Evolutionary conservation across 2,329 filamentous ascomycete species (phyloP), one percentile per base, ranked within the genome.

Genomic region (Corinectria fuckeliana): DNA sequence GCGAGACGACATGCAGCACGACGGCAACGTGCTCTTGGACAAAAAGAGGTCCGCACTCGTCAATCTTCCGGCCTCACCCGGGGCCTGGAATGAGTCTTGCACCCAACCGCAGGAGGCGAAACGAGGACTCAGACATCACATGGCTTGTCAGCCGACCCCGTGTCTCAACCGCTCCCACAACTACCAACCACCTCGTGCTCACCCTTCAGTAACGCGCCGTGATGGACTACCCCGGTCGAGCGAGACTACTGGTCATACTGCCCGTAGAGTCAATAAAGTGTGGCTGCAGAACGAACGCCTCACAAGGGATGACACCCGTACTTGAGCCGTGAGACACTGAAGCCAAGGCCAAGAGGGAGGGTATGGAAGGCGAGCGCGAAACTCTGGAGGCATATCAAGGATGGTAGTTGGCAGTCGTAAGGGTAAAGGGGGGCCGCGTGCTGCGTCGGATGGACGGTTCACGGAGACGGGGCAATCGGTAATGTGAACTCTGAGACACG

Each of bases 141-240:
- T 70, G 68, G 68, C 62, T 62, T 58, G 62, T 70, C 68, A 70
- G 67, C 66, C 64, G 68, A 70, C 67, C 66, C 36, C 51, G 50
- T 48, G 57, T 67, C 58, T 66, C 45, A 64, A 56, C 34, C 56
- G 60, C 60, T 51, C 58, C 61, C 50, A 45, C 53, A 54, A 44
- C 55, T 50, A 25, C 55, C 55, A 58, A 51, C 62, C 55, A 26
- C 45, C 55, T 45, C 58, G 52, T 53, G 58, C 58, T 49, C 51
- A 56, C 66, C 56, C 56, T 59, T 56, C 51, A 47, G 61, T 42
- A 25, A 57, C 36, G 44, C 47, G 52, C 41, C 47, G 56, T 38
- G 48, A 58, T 64, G 60, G 13, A 67, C 57, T 65, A 63, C 67
- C 53, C 47, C 41, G 36, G 57, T 25, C 11, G 41, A 20, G 38